Evolutionary conservation across 768 basidiomycete species (phyloP).

Genomic region (Lenzites betulinus): DNA sequence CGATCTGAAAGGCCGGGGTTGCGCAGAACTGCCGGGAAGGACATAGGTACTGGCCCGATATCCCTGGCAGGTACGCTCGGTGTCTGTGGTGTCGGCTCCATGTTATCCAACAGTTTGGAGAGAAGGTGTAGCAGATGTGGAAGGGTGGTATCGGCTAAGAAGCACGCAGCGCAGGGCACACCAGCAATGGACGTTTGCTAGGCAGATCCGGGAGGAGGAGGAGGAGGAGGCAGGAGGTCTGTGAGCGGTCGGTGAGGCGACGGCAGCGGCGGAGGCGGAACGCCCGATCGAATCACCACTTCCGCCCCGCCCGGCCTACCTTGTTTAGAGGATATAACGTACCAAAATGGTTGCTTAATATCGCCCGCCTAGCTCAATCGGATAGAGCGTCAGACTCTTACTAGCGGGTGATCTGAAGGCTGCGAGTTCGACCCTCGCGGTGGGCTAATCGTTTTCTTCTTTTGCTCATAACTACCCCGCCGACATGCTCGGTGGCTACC

Average conservation of each 20-base stretch:
- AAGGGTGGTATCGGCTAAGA: no score
- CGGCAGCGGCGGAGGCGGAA: no score
- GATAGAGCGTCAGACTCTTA: slow-evolving; percentile 62
- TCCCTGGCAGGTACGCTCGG: background rate
- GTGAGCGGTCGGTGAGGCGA: no score
- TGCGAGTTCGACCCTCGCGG: slow-evolving; percentile 68
- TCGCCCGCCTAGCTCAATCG: slow-evolving; percentile 22
- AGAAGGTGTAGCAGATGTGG: no score
- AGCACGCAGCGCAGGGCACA: no score
- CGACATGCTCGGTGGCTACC: no score
- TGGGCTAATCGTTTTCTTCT: slow-evolving; percentile 45
- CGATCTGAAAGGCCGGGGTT: slow-evolving; percentile 54
- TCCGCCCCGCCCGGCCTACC: no score
- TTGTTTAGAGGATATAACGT: no score
- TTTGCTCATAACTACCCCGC: background rate
- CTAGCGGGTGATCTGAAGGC: slow-evolving; percentile 51
- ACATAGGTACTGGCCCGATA: slow-evolving; percentile 51
- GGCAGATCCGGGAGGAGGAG: no score
- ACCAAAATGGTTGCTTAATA: background rate
- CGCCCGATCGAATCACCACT: no score
- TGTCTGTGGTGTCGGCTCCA: background rate
- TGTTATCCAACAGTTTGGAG: background rate
- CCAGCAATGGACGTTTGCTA: no score
- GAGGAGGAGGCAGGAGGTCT: no score
- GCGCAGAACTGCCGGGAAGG: slow-evolving; percentile 72